These are phyloP conservation scores for Metschnikowia arizonensis DNA, from an alignment of 805 yeast species.

Conservation along the genomic window DNA sequence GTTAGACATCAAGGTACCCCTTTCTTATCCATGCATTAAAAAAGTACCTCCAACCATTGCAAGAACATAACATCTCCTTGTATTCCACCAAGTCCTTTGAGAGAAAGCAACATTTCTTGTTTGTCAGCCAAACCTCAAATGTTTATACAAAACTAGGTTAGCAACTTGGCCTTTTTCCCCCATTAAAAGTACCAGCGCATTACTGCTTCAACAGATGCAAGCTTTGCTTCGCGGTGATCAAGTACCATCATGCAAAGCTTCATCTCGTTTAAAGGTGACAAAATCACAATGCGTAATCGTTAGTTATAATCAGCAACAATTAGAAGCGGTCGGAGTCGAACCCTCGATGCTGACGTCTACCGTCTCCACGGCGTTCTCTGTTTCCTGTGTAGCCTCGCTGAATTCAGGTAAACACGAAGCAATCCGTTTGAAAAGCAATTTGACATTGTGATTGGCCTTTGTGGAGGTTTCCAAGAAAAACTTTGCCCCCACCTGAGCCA, in stretches of 20 bases:
- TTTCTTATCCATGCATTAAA: not conserved
- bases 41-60: not conserved
- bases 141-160: not conserved
- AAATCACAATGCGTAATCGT: not conserved
- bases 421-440: slow-evolving; percentile 79
- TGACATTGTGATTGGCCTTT: slow-evolving; percentile 91
- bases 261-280: not conserved
- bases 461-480: slow-evolving; percentile 91
- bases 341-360: slow-evolving; percentile 37
- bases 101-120: not conserved
- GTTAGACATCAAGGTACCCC: not conserved
- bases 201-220: not conserved
- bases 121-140: not conserved
- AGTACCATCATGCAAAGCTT: not conserved
- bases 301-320: slow-evolving; percentile 10
- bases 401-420: slow-evolving; percentile 90
- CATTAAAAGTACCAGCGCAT: not conserved
- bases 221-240: not conserved
- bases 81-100: not conserved
- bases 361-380: slow-evolving; percentile 30
- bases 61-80: not conserved
- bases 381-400: slow-evolving; percentile 18
- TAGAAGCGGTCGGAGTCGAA: slow-evolving; percentile 10
- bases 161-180: not conserved
- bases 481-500: slow-evolving; percentile 67